Evolutionary conservation across 805 yeast genomes (phyloP), one percentile per base, ranked within the genome.

Genomic region (Sungouiozyma intestinalis): DNA sequence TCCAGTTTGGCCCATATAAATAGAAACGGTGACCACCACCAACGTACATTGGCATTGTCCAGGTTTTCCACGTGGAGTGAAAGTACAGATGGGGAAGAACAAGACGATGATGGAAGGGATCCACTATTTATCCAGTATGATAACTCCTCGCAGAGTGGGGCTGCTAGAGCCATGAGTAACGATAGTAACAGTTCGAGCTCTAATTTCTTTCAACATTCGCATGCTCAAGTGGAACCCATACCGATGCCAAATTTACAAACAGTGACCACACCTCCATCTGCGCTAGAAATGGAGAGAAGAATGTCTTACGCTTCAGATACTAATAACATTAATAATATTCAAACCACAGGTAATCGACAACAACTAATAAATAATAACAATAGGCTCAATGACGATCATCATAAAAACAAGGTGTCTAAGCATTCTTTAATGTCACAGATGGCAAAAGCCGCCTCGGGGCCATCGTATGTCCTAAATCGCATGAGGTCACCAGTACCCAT

Each of bases 151-250:
- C 47, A 44, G 17, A 39, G 24, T 34, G 21, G 31, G 9, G 38
- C 40, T 1, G 41, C 34, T 44, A 24, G 35, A 19, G 13, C 24
- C 31, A 16, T 16, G 14, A 19, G 18, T 16, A 9, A 33, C 2
- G 33, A 49, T 33, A 43, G 45, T 3, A 49, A 41, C 19, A 44
- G 45, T 11, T 46, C 55, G 1, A 49, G 51, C 5, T 24, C 29
- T 24, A 24, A 24, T 24, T 54, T 58, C 1, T 45, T 60, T 17
- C 59, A 58, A 17, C 48, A 52, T 7, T 42, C 53, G 1, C 69
- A 65, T 46, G 52, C 68, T 0, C 60, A 57, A 39, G 68, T 64
- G 11, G 52, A 50, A 5, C 68, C 69, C 2, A 64, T 65, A 6
- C 58, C 61, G 1, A 59, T 65, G 16, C 69, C 68, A n/a, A 49